These are phyloP conservation scores for Paratrimastix pyriformis DNA, from an alignment of 78 protist species.

Conservation along the genomic window DNA sequence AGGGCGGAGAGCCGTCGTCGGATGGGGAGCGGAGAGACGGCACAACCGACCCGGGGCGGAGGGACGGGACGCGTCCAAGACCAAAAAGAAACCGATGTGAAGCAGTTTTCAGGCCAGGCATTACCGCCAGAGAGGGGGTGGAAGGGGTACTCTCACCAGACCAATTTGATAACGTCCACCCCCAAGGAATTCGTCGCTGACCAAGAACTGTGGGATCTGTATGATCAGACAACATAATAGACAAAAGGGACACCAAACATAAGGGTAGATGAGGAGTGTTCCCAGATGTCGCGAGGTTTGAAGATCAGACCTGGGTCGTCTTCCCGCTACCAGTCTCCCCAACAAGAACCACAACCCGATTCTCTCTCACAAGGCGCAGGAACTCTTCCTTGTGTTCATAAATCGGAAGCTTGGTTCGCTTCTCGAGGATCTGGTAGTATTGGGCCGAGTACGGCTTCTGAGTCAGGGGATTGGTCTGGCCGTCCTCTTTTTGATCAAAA, in stretches of 20 bases:
- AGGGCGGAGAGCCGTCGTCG: too few relatives aligned
- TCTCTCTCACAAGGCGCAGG: conserved; percentile 28
- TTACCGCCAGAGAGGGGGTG: too few relatives aligned
- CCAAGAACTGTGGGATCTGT: conserved; percentile 43
- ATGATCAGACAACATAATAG: background rate
- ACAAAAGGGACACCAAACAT: background rate
- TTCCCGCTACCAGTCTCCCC: conserved; percentile 99
- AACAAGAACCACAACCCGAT: conserved; percentile 76
- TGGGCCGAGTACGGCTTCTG: conserved; percentile 50
- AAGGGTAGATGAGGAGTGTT: too few relatives aligned
- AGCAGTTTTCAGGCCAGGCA: too few relatives aligned
- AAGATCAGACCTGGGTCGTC: conserved; percentile 84
- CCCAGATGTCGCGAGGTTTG: too few relatives aligned
- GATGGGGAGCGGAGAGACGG: too few relatives aligned
- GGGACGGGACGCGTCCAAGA: too few relatives aligned
- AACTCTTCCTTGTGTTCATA: conserved; percentile 65
- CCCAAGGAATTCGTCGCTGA: background rate
- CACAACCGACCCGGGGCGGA: too few relatives aligned
- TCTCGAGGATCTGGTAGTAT: conserved; percentile 66
- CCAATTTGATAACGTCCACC: background rate
- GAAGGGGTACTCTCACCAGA: too few relatives aligned
- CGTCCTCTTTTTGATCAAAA: too few relatives aligned
- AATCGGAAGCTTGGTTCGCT: conserved; percentile 68
- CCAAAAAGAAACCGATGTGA: too few relatives aligned
- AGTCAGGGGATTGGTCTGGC: conserved; percentile 47